Evolutionary conservation across 1,139 yeast species (phyloP).

Genomic region (Casaregolazyma suthepensis): DNA sequence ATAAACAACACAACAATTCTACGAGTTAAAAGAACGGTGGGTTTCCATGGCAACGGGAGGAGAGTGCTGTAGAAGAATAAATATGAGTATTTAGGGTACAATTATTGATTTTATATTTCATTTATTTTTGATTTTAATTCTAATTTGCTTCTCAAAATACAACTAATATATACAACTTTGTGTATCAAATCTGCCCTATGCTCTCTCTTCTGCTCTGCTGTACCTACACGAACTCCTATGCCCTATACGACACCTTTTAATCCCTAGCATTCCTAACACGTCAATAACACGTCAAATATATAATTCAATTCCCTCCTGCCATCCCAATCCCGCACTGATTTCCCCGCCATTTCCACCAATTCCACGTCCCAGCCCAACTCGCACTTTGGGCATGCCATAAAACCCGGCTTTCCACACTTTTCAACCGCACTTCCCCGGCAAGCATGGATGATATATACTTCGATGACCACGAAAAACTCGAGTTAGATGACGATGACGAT

Average conservation of each 20-base stretch:
- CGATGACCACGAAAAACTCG: conserved; percentile 11
- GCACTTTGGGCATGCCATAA: neutral
- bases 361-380: neutral
- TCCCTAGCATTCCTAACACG: neutral
- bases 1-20: conserved; percentile 6
- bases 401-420: neutral
- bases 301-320: neutral
- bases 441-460: conserved; percentile 5
- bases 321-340: neutral
- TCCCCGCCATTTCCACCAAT: neutral
- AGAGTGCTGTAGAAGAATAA: neutral
- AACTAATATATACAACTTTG: neutral
- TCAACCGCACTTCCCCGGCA: neutral
- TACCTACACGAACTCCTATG: neutral
- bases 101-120: neutral
- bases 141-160: too few relatives aligned
- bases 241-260: neutral
- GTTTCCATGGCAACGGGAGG: conserved; percentile 1
- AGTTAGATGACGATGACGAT: conserved; percentile 13
- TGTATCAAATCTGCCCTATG: too few relatives aligned
- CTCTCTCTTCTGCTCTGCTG: too few relatives aligned
- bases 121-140: neutral
- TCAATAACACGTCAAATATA: neutral
- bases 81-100: neutral
- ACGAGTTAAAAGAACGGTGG: neutral